phyloP scores from a whole-genome alignment of 2,329 filamentous ascomycete species.

The Diaporthe destruens region DNA sequence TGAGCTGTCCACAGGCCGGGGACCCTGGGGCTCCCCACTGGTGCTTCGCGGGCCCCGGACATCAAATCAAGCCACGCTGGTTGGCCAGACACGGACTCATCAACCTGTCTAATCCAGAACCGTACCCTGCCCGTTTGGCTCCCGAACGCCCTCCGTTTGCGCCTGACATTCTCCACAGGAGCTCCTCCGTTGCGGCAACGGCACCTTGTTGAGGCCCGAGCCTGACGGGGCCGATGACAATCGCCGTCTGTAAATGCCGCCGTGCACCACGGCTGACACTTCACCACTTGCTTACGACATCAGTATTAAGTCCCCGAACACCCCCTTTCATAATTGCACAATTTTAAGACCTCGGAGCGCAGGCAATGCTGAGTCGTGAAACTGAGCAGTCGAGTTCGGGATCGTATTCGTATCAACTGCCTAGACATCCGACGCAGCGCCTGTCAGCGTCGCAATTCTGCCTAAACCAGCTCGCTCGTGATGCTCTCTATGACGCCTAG shows the following conservation, averaged over 20 bases:
- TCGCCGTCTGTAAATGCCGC: slow-evolving; percentile 6
- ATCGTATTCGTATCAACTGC: slow-evolving; percentile 19
- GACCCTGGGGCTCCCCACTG: slow-evolving; percentile 20
- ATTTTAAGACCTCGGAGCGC: neutral
- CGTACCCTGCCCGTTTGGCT: slow-evolving; percentile 2
- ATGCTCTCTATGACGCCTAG: neutral
- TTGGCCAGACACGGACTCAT: slow-evolving; percentile 31
- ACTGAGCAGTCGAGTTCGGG: neutral
- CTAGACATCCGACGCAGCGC: neutral
- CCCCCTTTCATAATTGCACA: neutral
- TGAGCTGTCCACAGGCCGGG: slow-evolving; percentile 16
- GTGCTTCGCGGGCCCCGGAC: slow-evolving; percentile 16
- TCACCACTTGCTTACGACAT: neutral
- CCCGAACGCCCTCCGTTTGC: slow-evolving; percentile 15
- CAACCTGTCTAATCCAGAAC: slow-evolving; percentile 32
- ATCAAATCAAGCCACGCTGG: slow-evolving; percentile 38
- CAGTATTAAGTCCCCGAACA: neutral
- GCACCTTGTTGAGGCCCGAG: slow-evolving; percentile 20
- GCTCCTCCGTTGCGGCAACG: slow-evolving; percentile 34
- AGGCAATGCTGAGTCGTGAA: neutral
- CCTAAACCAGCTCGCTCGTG: neutral
- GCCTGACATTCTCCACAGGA: slow-evolving; percentile 31
- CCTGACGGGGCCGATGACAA: slow-evolving; percentile 31
- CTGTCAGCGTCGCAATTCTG: neutral
- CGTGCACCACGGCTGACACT: neutral